Percentiles rank a stretch among this genome's conserved stretches.
Evolutionary conservation across 371 early-diverging fungal species (phyloP).

Genomic region (Homolaphlyctis polyrhiza): DNA sequence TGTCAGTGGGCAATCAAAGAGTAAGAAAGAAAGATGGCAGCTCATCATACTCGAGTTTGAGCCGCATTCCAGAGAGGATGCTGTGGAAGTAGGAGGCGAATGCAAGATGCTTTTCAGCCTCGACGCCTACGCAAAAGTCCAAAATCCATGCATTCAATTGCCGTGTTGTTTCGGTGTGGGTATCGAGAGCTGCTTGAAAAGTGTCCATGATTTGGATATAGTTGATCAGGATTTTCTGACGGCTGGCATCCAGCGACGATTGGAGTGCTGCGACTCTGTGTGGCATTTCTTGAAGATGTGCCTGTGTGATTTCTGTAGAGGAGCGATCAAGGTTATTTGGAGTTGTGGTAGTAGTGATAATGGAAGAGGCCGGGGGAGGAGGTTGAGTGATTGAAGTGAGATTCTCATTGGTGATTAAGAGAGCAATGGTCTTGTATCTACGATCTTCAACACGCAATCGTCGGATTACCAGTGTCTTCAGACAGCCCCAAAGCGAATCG

Average conservation of each 20-base stretch:
- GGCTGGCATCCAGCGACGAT: neutral
- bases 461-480: neutral
- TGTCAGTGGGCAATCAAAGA: too few species aligned
- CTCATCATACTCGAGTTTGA: conserved; percentile 5
- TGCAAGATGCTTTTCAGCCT: neutral
- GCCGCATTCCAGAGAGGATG: neutral
- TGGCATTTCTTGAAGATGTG: neutral
- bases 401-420: neutral
- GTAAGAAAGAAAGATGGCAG: too few species aligned
- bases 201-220: neutral
- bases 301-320: too few species aligned
- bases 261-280: neutral
- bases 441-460: too few species aligned
- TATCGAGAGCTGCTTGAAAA: neutral
- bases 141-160: neutral
- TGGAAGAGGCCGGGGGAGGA: neutral
- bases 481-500: neutral
- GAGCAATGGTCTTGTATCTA: neutral
- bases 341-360: neutral
- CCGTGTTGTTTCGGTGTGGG: neutral
- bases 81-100: neutral
- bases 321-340: neutral
- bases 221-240: neutral
- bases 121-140: neutral
- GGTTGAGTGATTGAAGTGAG: neutral